Base-by-base conservation (phyloP, 768 basidiomycete species). In the Xerocomellus dryophilus region DNA sequence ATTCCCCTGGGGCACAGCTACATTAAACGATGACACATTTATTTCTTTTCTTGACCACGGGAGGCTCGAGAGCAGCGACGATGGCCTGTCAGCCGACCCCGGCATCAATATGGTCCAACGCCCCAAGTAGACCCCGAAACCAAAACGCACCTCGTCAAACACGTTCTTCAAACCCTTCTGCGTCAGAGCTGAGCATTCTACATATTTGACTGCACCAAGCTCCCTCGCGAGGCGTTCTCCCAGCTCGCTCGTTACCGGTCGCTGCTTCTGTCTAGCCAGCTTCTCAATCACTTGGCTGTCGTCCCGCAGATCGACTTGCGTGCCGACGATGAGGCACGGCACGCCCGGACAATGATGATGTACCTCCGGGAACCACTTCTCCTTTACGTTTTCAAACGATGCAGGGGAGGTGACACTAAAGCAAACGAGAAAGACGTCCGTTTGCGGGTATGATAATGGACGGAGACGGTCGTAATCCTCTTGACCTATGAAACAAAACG, bases 351-450 rank as follows among this genome's bases (percentile, higher is more conserved):
- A 99, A 69, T 99, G 97, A 71, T 98, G 97, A 71, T 95, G 95
- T 50, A 99, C 96, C 78, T 99, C 97, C 6, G 97, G 97, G 82
- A 98, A 97, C 97, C 97, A 99, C 73, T 99, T 99, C 77, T 99
- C 97, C 83, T 97, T 98, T 67, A 99, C 96, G 88, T 99, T 98
- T 75, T 99, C 97, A 69, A 98, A 99, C 44, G 93, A 96, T 27
- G 97, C 96, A 4, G 96, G 97, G 10, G 91, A 94, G 39, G 96
- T 98, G 64, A 99, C 97, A 68, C 92, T 95, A 81, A 98, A 99
- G 76, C 97, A 99, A 62, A 99, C 96, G 53, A 99, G 81, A 83
- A 99, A 98, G 53, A 98, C 97, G 67, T 99, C 97, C 56, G 97
- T 99, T 76, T 99, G 97, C 32, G 97, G 97, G 81, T 99, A 99